These are phyloP conservation scores for Yamadazyma aaseri DNA, from an alignment of 1,139 yeast species.

Conservation along the genomic window DNA sequence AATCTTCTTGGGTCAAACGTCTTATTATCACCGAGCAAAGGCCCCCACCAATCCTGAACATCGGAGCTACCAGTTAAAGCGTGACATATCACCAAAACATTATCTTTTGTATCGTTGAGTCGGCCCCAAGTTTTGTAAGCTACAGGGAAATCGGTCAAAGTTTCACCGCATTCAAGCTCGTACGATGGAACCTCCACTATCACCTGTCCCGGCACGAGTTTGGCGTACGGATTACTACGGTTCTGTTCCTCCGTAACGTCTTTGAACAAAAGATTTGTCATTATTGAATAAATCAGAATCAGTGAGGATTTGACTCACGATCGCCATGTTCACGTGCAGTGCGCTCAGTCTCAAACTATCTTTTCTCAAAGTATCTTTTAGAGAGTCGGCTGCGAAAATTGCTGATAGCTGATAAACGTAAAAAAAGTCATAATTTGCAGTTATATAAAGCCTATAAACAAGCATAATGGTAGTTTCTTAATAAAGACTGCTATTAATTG, in stretches of 20 bases:
- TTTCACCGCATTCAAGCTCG: constrained; percentile 79
- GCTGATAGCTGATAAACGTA: too few species aligned
- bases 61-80: constrained; percentile 96
- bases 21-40: constrained; percentile 77
- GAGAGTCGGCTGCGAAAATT: too few species aligned
- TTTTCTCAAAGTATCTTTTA: too few species aligned
- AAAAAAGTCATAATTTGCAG: too few species aligned
- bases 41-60: constrained; percentile 99
- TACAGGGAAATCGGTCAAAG: constrained; percentile 72
- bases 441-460: too few species aligned
- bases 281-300: constrained; percentile 15
- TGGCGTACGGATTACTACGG: constrained; percentile 61
- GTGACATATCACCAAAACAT: constrained; percentile 86
- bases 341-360: too few species aligned
- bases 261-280: constrained; percentile 18
- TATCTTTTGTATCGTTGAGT: constrained; percentile 62
- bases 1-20: constrained; percentile 91
- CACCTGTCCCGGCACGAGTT: constrained; percentile 75
- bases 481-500: not conserved
- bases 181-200: constrained; percentile 79
- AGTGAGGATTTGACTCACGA: constrained; percentile 9
- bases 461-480: too few species aligned
- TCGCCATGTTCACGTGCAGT: constrained; percentile 1
- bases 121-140: constrained; percentile 97
- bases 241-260: constrained; percentile 49